A percentile compares a stretch with the other conserved stretches of the same genome.
phyloP scores from a whole-genome alignment of 2,329 filamentous ascomycete species.

The Pyrenophora seminiperda region DNA sequence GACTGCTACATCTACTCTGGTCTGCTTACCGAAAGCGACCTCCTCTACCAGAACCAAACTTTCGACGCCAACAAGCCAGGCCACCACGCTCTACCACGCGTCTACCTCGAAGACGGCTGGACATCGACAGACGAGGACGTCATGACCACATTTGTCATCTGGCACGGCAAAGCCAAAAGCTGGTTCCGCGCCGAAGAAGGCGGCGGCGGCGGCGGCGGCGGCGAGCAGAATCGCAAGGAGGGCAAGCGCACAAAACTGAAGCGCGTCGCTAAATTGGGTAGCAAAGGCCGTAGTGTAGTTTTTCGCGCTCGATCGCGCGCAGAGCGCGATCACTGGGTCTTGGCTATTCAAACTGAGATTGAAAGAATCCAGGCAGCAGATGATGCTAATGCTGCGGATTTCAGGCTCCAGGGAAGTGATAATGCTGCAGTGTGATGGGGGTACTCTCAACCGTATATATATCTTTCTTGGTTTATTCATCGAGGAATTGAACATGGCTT shows the following conservation, averaged over 20 bases:
- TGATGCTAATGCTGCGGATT: conserved; percentile 54
- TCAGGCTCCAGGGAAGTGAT: conserved; percentile 35
- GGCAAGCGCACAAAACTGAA: conserved; percentile 59
- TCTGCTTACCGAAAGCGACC: conserved; percentile 64
- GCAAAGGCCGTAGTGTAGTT: conserved; percentile 66
- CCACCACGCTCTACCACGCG: conserved; percentile 62
- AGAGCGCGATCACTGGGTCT: conserved; percentile 71
- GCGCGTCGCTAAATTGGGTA: conserved; percentile 65
- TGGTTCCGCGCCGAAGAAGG: conserved; percentile 56
- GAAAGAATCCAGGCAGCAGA: conserved; percentile 60
- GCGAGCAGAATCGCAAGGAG: conserved; percentile 37
- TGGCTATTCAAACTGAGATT: conserved; percentile 69
- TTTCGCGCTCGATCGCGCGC: conserved; percentile 68
- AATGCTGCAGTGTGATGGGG: not conserved
- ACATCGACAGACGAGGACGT: conserved; percentile 67
- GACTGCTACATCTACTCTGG: conserved; percentile 71
- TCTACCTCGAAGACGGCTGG: conserved; percentile 66
- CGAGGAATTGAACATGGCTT: not conserved
- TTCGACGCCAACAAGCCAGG: conserved; percentile 68
- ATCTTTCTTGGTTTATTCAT: not conserved
- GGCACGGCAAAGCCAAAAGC: conserved; percentile 63
- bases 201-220: conserved; percentile 38
- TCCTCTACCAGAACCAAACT: conserved; percentile 67
- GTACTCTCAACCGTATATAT: not conserved
- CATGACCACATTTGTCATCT: conserved; percentile 71